These are phyloP conservation scores for Colletotrichum liriopes DNA, from an alignment of 2,329 filamentous ascomycete species.

Conservation along the genomic window DNA sequence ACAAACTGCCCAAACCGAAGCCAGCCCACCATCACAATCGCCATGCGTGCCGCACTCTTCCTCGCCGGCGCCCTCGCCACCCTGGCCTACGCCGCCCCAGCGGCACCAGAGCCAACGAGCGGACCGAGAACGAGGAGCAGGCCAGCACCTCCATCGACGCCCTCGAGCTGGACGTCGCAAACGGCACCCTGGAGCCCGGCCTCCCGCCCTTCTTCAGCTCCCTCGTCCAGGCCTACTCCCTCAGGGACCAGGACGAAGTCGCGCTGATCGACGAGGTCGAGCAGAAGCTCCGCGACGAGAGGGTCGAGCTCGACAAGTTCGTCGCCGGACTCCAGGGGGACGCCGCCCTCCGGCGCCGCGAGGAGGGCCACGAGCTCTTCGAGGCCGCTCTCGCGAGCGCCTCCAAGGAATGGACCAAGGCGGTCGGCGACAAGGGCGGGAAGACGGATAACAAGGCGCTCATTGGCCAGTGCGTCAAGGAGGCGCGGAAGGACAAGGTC, in stretches of 20 bases:
- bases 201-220: background rate
- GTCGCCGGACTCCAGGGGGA: background rate
- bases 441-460: background rate
- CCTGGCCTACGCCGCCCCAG: background rate
- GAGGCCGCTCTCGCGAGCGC: background rate
- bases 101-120: too few relatives aligned
- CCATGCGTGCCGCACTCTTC: background rate
- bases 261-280: background rate
- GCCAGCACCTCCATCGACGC: background rate
- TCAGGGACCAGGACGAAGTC: background rate
- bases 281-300: background rate
- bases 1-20: background rate
- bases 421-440: background rate
- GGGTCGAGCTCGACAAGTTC: background rate
- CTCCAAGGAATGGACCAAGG: background rate
- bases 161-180: background rate
- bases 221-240: background rate
- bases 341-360: background rate
- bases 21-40: background rate
- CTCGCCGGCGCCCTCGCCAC: constrained; percentile 8
- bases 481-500: background rate
- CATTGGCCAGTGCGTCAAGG: background rate
- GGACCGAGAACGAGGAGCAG: too few relatives aligned
- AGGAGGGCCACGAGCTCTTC: background rate
- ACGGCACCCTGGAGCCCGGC: background rate